Conservation (phyloP, 352 stramenopile species). For the Thalassiosira hispida region DNA sequence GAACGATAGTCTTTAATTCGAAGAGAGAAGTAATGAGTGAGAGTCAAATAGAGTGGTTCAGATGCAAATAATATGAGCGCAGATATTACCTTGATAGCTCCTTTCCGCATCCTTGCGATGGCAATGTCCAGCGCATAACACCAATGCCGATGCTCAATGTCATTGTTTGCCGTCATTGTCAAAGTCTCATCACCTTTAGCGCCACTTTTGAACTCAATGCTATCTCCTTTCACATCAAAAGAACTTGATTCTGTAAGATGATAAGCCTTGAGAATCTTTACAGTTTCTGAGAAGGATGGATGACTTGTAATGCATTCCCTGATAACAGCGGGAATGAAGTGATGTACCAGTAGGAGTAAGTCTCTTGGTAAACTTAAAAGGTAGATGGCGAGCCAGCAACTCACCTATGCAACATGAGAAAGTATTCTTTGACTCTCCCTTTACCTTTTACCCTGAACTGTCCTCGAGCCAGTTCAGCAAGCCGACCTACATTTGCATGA, state of each 20-base stretch:
- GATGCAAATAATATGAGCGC: background rate
- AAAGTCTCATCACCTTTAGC: conserved; percentile 35
- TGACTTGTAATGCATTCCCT: conserved; percentile 52
- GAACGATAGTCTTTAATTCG: conserved; percentile 22
- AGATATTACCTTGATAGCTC: conserved; percentile 18
- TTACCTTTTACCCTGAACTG: conserved; percentile 36
- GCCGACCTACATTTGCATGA: conserved; percentile 23
- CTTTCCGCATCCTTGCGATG: conserved; percentile 27
- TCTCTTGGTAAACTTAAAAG: too few species aligned
- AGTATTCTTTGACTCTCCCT: conserved; percentile 43
- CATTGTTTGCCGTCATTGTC: conserved; percentile 35
- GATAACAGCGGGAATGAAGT: background rate
- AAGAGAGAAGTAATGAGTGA: background rate
- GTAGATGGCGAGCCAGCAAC: too few species aligned
- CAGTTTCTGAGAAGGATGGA: conserved; percentile 34
- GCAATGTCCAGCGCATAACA: conserved; percentile 32
- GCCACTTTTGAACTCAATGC: conserved; percentile 42
- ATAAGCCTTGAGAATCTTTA: conserved; percentile 35
- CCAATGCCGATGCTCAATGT: conserved; percentile 45
- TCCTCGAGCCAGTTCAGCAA: conserved; percentile 30
- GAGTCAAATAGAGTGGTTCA: background rate
- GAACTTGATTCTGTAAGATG: conserved; percentile 29
- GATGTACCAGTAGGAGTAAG: too few species aligned
- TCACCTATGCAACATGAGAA: conserved; percentile 52
- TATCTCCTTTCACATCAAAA: conserved; percentile 34